A percentile compares a stretch with the other conserved stretches of the same genome.
Evolutionary conservation across 2,329 filamentous ascomycete species (phyloP).

Genomic region (Nigrospora oryzae): DNA sequence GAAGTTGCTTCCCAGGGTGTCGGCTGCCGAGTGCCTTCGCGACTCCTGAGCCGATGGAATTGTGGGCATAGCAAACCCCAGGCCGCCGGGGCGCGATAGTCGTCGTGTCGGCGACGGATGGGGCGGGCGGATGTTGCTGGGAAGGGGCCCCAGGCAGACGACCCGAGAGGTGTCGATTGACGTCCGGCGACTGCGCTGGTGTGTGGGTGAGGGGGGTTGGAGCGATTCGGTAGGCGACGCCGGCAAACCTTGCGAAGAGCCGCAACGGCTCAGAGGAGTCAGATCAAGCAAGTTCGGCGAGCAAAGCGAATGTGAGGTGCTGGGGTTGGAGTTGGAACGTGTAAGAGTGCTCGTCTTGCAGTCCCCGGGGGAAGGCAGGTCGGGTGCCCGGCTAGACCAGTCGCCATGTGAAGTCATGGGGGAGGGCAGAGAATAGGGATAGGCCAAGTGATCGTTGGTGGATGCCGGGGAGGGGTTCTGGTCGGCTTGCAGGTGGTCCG

Average conservation of each 20-base stretch:
- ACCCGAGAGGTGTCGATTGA: conserved; percentile 45
- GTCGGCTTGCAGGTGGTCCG: conserved; percentile 18
- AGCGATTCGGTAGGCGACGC: conserved; percentile 10
- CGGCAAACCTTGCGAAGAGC: conserved; percentile 16
- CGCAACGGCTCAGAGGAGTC: conserved; percentile 13
- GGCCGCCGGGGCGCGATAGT: conserved; percentile 17
- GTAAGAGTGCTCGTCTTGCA: conserved; percentile 19
- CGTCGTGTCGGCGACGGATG: conserved; percentile 16
- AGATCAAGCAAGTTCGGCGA: conserved; percentile 16
- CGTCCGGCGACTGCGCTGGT: conserved; percentile 27
- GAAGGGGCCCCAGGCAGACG: conserved; percentile 46
- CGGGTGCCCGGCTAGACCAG: conserved; percentile 26
- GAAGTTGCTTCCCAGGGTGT: conserved; percentile 48
- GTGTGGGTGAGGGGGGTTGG: conserved; percentile 18
- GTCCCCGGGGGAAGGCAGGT: conserved; percentile 34
- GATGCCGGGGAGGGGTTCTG: conserved; percentile 20
- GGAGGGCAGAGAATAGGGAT: conserved; percentile 32
- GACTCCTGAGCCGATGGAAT: conserved; percentile 15
- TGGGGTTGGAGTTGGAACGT: conserved; percentile 16
- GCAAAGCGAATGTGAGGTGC: conserved; percentile 11
- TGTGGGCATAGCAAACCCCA: conserved; percentile 14
- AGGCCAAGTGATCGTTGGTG: conserved; percentile 21
- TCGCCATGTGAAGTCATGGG: conserved; percentile 39
- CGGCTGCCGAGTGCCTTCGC: conserved; percentile 20
- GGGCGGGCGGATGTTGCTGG: conserved; percentile 35